phyloP scores from a whole-genome alignment of 192 early-diverging fungal genomes.

The Chytriomyces sp. region DNA sequence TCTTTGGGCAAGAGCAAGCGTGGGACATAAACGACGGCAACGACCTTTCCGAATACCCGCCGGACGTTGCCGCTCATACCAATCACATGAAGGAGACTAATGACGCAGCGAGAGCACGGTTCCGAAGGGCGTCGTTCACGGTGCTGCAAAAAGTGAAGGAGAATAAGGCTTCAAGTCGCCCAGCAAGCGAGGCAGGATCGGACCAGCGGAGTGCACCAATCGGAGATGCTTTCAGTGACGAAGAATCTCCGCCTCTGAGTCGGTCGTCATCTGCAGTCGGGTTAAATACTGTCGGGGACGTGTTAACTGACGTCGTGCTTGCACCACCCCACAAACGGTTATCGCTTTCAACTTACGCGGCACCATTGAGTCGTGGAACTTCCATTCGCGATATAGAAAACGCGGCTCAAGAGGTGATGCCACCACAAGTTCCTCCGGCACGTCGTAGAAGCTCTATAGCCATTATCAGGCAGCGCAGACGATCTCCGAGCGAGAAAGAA shows the following conservation, averaged over 20 bases:
- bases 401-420: not conserved
- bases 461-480: not conserved
- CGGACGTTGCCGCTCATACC: constrained; percentile 27
- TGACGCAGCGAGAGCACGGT: not conserved
- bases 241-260: not conserved
- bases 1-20: constrained; percentile 47
- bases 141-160: not conserved
- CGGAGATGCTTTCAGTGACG: not conserved
- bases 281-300: not conserved
- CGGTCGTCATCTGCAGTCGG: not conserved
- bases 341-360: not conserved
- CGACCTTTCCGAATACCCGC: constrained; percentile 31
- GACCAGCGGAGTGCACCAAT: too few relatives aligned
- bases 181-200: too few relatives aligned
- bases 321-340: not conserved
- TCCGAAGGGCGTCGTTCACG: not conserved
- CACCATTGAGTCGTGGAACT: not conserved
- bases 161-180: not conserved
- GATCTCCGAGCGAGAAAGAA: not conserved
- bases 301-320: not conserved
- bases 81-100: too few relatives aligned
- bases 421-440: not conserved
- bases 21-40: constrained; percentile 49
- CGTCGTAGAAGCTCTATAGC: not conserved
- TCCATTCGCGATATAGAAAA: not conserved